Base-by-base conservation (phyloP, 495 filamentous ascomycete species). In the Pyrenopolyporus hunteri region DNA sequence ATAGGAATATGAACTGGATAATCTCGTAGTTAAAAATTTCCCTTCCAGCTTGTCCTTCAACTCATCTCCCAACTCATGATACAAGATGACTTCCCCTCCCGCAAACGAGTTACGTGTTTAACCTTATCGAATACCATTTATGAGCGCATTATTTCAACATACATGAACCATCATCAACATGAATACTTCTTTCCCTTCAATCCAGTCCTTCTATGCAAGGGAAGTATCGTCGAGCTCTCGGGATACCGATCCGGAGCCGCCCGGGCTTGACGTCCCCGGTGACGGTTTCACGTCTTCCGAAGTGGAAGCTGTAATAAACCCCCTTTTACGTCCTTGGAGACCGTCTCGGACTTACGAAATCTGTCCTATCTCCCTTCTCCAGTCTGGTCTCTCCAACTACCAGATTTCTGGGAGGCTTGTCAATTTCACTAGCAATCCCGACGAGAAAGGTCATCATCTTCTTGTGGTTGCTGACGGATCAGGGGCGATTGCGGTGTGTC, bases 401-500 rank as follows among this genome's bases (percentile, higher is more conserved):
- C 72, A 75, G 5, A 79, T 88, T 48, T 77, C 71, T 26, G 87
- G 83, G n/a, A 75, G 86, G 49, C 62, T 89, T 8, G 84, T 82
- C 11, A 88, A 87, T 52, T 73, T 86, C 45, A 78, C 54, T 66
- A 28, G 32, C 56, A 13, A 72, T 64, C 17, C 55, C 62, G 6
- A 57, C 39, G 43, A 65, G n/a, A 29, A 44, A 43, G 83, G 84
- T 0, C 83, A 76, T 66, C 72, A 85, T 36, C 82, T 80, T 29
- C 50, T 87, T 13, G 74, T 82, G 43, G 60, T 89, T 1, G 82
- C 80, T 51, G 87, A 89, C 70, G 73, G 84, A 49, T 80, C 78
- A 17, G 87, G 80, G 3, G 78, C 77, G 8, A 72, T 87, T 37
- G 78, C 75, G 5, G 86, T 88, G 67, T 28, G 73, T 56, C 16